Evolutionary conservation across 192 early-diverging fungal species (phyloP), one percentile per base, ranked within the genome.

Genomic region (Dispira parvispora): DNA sequence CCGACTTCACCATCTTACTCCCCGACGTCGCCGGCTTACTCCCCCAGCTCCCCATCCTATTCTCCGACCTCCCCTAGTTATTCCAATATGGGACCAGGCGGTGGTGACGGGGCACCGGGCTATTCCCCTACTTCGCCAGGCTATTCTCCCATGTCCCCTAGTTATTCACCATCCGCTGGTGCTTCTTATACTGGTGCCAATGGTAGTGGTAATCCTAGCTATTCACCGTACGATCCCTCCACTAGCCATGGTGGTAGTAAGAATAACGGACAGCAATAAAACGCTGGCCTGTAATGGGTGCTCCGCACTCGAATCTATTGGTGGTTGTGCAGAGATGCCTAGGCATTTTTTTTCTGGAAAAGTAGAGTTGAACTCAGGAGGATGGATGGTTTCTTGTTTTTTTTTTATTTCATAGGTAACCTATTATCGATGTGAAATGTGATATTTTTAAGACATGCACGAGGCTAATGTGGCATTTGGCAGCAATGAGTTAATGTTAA

Each of bases 61-160:
- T 75, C 69, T 1, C 82, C 84, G 5, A 81, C 83, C 3, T 76
- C 71, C 14, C 84, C 85, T 11, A 72, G 73, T 12, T 87, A 87
- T 68, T 79, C 78, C 0, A 88, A 90, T 0, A 89, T 89, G 14
- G 53, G 53, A 20, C 8, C 20, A 3, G 20, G 53, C 3, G 53
- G 20, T 50, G 53, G 53, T 21, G 53, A 21, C 28, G 53, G 53
- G 20, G 77, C 74, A 13, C 88, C 88, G 12, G 81, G 77, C 12
- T 92, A 90, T 63, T 76, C 72, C 10, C 88, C 91, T 26, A 86
- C 88, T 2, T 78, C 72, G 6, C 89, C 89, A 13, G 77, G 73
- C 3, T 94, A 94, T 68, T 80, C 76, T 27, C 88, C 88, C 18
- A 87, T 87, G 5, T 77, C 77, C 25, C 87, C 88, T 32, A 75